Evolutionary conservation across 2,329 filamentous ascomycete species (phyloP), one percentile per base, ranked within the genome.

Genomic region (Claviceps africana): DNA sequence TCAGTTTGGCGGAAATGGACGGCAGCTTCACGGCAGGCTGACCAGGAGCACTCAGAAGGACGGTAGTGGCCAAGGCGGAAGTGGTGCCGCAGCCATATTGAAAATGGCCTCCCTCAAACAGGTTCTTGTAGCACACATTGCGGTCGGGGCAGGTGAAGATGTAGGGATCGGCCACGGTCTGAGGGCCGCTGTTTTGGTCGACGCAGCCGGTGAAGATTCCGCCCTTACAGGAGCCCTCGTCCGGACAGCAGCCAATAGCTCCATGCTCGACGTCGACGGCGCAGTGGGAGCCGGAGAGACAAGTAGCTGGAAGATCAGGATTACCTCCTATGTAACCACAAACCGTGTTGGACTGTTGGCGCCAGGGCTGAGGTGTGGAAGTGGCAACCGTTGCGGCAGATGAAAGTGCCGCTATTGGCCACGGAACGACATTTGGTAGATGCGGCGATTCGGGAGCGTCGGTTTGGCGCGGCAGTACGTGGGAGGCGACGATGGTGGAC

Each of bases 151-250:
- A 82, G 10, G 77, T 79, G 58, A 68, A 81, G 33, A 81, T 66
- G 54, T 79, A 80, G 0, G 78, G 77, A 56, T 82, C 72, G 51
- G 72, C 65, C 52, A 71, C 73, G 3, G 70, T 74, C 59, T 77
- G 74, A 1, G 72, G 65, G 4, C 66, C 67, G 52, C 72, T 77
- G 57, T 72, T 74, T 49, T 60, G 59, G 58, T 82, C 78, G 43
- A 79, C 74, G 54, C 78, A 82, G 40, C 69, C 71, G 2, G 78
- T 82, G 60, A 72, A 82, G 40, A 82, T 72, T 51, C 78, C 78
- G 3, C 69, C 66, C 1, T 73, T 75, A 61, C 78, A 82, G 7
- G 70, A 59, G 2, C 65, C 70, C 15, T 62, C 62, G 57, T 81
- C 69, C 1, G 78, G 77, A 59, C 78, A 82, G 60, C 77, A 80